Percentiles rank a stretch among this genome's conserved stretches.
These are phyloP conservation scores for Penicillium sp. DNA, from an alignment of 2,329 filamentous ascomycete genomes.

Conservation along the genomic window DNA sequence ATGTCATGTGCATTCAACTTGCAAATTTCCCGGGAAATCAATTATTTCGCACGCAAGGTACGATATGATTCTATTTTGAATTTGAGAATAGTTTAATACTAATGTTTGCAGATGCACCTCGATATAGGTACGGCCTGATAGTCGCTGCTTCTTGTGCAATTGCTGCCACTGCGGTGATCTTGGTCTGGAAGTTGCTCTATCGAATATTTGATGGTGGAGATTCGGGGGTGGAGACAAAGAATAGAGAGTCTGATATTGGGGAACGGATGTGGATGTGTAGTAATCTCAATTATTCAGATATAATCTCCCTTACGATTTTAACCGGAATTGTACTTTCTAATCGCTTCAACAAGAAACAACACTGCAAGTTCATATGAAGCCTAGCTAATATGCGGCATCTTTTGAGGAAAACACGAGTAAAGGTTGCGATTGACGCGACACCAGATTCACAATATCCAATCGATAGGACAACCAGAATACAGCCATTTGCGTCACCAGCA, in stretches of 20 bases:
- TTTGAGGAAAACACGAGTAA: too few relatives aligned
- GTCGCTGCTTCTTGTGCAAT: slow-evolving; percentile 2
- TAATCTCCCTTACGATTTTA: too few relatives aligned
- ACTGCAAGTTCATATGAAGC: too few relatives aligned
- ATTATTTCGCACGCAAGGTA: slow-evolving; percentile 25
- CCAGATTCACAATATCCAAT: too few relatives aligned
- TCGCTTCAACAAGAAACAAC: too few relatives aligned
- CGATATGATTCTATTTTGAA: not conserved
- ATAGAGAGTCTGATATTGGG: not conserved
- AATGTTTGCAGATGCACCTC: slow-evolving; percentile 7
- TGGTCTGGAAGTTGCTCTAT: slow-evolving; percentile 6
- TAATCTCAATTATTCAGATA: not conserved
- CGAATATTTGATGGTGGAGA: slow-evolving; percentile 6
- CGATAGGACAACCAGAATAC: too few relatives aligned
- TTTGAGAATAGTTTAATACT: not conserved
- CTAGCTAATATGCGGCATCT: too few relatives aligned
- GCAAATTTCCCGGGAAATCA: slow-evolving; percentile 29
- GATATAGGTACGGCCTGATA: slow-evolving; percentile 1
- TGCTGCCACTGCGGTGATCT: not conserved
- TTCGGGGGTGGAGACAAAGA: not conserved
- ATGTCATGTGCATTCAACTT: slow-evolving; percentile 32
- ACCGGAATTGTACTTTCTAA: too few relatives aligned
- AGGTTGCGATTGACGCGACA: too few relatives aligned
- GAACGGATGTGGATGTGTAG: not conserved
- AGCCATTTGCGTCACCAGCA: too few relatives aligned